Evolutionary conservation across 495 filamentous ascomycete species (phyloP), one percentile per base, ranked within the genome.

Genomic region (Podospora fimiseda): DNA sequence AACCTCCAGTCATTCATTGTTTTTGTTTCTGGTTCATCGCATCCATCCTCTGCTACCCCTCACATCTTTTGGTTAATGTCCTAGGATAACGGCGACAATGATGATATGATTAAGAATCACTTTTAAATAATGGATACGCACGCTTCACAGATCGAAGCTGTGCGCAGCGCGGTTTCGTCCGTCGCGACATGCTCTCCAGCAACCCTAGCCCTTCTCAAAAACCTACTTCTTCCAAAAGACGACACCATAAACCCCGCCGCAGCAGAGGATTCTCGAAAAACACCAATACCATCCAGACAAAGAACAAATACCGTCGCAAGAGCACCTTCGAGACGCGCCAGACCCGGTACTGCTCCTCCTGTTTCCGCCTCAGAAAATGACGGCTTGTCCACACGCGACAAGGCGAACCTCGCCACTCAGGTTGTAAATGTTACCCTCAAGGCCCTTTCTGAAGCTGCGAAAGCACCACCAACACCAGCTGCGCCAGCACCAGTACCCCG

Each of bases 401-500:
- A 75, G 63, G 79, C 82, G 1, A 74, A 83, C 38, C 74, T 96
- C 39, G 88, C 89, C 3, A 92, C 90, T 2, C 84, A 91, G 44
- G 79, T 92, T 16, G 83, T 93, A 55, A 96, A 94, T 70, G 74
- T 70, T 23, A 81, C 83, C 13, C 69, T 93, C 18, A 93, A 88
- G 62, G 72, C 79, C 7, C 77, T 97, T 9, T 80, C 80, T 2
- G 86, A 90, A 43, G 85, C 87, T 2, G 72, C 84, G 18, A 95
- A 88, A 61, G 53, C 60, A 3, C 50, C 66, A 20, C 24, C 68
- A 19, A 21, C 55, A 6, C 24, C 70, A 20, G 39, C 67, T 21
- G 20, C 55, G 27, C 52, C 59, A 43, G 45, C 48, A 46, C 59
- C 52, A 60, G 57, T 51, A 57, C 51, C 27, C 11, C 5, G 5